Base-by-base conservation (phyloP, 2,329 filamentous ascomycete genomes). In the Ophiostoma ips region DNA sequence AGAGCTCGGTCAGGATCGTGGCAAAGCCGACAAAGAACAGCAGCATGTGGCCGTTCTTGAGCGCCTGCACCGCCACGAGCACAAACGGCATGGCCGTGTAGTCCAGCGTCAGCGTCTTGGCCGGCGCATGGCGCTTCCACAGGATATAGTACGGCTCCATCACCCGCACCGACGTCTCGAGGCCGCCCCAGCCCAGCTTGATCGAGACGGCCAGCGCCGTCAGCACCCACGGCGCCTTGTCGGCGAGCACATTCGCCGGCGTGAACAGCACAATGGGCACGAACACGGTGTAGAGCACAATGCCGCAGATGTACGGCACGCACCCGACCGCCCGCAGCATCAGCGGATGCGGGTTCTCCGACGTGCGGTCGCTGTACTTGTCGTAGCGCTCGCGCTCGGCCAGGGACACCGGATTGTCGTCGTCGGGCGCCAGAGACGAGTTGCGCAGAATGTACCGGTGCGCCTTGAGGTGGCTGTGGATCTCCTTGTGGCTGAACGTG, bases 71-170 rank as follows among this genome's bases (percentile, higher is more conserved):
- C 0, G 81, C 76, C 19, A 84, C 71, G 62, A 74, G 79, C 3
- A 77, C 77, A 49, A 84, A 84, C 5, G 83, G 80, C 57, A 84
- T 75, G 28, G 80, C 80, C 0, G 81, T 83, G 62, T 87, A 87
- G 63, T 87, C 83, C 10, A 87, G 72, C 0, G 78, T 81, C 7
- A 87, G 71, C 2, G 77, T 81, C 55, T 72, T 76, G 7, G 81
- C 69, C 1, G 79, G 75, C 3, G 83, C 82, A 55, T 83, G 76
- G 3, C 83, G 74, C 48, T 70, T 70, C 13, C 77, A 81, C 2
- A 87, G 73, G 52, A 84, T 76, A 60, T 81, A 84, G 59, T 83
- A 87, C 2, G 83, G 83, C 62, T 87, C 81, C 63, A 86, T 77
- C 72, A 86, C 81, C 38, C 83, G 79, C 44, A 86, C 72, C 24